Conservation (phyloP, 139 green algal species). For the Chlorella sorokiniana region DNA sequence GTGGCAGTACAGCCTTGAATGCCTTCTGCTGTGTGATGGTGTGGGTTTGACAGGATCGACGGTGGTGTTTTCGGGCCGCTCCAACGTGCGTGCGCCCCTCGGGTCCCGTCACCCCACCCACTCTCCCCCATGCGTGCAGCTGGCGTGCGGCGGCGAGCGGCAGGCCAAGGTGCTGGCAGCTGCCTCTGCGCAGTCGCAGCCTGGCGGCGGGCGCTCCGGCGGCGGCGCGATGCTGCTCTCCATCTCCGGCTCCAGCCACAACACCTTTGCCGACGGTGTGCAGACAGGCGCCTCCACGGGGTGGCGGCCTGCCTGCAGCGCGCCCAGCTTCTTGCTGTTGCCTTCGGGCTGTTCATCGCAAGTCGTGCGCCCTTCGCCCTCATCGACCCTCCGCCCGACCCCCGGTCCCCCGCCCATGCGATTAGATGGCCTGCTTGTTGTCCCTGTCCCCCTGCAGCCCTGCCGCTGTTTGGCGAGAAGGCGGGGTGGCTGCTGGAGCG, state of each 20-base stretch:
- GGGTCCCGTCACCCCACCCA: neutral
- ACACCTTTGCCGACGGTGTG: constrained; percentile 48
- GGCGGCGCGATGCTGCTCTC: constrained; percentile 52
- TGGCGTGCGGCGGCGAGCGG: constrained; percentile 52
- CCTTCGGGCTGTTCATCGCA: too few species aligned
- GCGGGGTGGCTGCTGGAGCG: constrained; percentile 27
- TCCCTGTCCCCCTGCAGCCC: constrained; percentile 7
- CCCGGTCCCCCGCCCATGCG: too few species aligned
- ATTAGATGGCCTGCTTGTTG: neutral
- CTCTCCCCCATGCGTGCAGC: neutral
- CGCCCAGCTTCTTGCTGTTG: neutral
- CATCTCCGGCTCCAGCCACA: constrained; percentile 45
- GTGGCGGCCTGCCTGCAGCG: neutral
- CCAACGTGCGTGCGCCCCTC: neutral
- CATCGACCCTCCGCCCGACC: neutral
- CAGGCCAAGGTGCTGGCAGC: constrained; percentile 56
- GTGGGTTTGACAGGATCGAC: too few species aligned
- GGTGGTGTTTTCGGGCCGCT: too few species aligned
- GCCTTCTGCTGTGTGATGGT: too few species aligned
- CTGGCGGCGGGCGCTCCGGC: constrained; percentile 11
- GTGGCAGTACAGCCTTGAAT: too few species aligned
- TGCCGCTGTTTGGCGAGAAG: constrained; percentile 37
- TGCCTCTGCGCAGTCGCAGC: constrained; percentile 17
- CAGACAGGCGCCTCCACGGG: neutral
- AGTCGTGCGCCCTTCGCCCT: neutral